Base-by-base conservation (phyloP, 2,329 filamentous ascomycete genomes). In the Cercospora zeina region DNA sequence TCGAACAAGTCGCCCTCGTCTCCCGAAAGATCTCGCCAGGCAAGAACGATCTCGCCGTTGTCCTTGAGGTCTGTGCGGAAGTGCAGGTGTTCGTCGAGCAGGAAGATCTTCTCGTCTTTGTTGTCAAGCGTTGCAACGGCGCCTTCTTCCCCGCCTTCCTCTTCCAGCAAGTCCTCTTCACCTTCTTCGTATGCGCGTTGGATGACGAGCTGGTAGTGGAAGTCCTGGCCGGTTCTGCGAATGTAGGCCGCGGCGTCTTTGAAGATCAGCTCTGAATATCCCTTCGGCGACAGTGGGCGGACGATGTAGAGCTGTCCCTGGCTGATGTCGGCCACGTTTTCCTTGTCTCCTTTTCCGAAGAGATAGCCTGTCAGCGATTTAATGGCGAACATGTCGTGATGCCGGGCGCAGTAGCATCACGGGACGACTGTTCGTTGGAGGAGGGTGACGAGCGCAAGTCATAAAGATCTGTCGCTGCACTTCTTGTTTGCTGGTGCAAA, bases 251-350 rank as follows among this genome's bases (percentile, higher is more conserved):
- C 90, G 39, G 92, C 89, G 86, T 99, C 95, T 77, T 95, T 96
- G 83, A 97, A 99, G 78, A 99, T 73, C 74, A 97, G 91, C 78
- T 99, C 95, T 1, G 93, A 97, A 76, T 97, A 97, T 68, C 95
- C 95, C 77, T 99, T 99, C 61, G 93, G 92, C 7, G 93, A 97
- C 54, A 91, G 85, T 10, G 95, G 95, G 71, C 95, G 90, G 71
- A 99, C 95, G 69, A 99, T 89, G 77, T 97, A 99, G 49, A 99
- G 90, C 77, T 97, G 93, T 74, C 95, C 95, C 77, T 97, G 92
- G 14, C 93, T 87, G 47, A 99, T 88, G 75, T 97, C 93, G 78
- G 96, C 91, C 74, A 99, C 87, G 53, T 91, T 89, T 80, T 97
- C 93, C 77, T 97, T 93, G 75, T 87, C 91, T 72, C 85, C 86